phyloP scores from a whole-genome alignment of 2,329 filamentous ascomycete genomes.

The Diaporthe velutina region DNA sequence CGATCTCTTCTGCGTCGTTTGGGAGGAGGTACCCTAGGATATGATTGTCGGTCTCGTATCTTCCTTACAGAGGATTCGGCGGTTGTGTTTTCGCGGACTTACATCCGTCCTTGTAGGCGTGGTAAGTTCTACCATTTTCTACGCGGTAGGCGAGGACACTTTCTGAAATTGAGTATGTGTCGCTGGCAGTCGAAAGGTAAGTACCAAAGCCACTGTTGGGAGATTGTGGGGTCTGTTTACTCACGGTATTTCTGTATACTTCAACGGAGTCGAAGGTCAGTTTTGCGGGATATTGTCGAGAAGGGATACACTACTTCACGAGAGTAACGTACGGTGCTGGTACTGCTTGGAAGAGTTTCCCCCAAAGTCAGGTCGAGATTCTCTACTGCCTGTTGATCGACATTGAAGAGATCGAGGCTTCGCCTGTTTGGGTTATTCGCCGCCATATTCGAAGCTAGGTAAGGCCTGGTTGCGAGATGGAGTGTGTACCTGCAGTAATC shows the following conservation, averaged over 20 bases:
- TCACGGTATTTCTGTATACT: constrained; percentile 36
- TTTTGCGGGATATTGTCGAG: background rate
- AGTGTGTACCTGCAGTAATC: background rate
- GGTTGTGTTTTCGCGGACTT: background rate
- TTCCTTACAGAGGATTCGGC: background rate
- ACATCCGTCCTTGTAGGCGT: constrained; percentile 39
- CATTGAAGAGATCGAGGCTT: constrained; percentile 34
- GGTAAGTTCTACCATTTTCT: constrained; percentile 40
- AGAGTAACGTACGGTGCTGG: constrained; percentile 20
- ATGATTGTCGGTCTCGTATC: background rate
- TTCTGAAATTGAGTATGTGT: constrained; percentile 35
- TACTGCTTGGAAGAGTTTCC: constrained; percentile 25
- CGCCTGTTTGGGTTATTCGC: constrained; percentile 34
- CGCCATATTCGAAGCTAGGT: constrained; percentile 24
- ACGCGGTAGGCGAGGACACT: constrained; percentile 37
- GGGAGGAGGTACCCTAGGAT: constrained; percentile 51
- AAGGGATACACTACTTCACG: background rate
- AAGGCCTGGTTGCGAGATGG: background rate
- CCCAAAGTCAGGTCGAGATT: constrained; percentile 37
- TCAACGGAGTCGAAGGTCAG: constrained; percentile 6
- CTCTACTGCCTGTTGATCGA: constrained; percentile 29
- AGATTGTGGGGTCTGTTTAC: background rate
- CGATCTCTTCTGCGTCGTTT: constrained; percentile 49
- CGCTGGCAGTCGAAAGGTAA: constrained; percentile 9
- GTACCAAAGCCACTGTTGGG: background rate